Evolutionary conservation across 768 basidiomycete species (phyloP), one percentile per base, ranked within the genome.

Genomic region (Rhodotorula babjevae): DNA sequence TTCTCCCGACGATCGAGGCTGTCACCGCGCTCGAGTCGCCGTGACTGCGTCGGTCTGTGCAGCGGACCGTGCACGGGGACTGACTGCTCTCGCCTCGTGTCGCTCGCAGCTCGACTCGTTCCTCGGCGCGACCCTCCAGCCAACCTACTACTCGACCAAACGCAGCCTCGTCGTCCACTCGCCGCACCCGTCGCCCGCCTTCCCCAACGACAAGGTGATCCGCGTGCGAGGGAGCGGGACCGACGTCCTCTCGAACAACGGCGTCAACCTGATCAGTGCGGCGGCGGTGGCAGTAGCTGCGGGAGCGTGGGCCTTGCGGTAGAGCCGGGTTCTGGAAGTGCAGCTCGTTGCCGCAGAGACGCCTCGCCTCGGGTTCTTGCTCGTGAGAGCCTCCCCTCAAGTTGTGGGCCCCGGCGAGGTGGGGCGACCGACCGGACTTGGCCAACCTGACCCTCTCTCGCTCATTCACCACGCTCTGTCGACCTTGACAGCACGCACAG

Each of bases 71-170:
- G 9, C 5, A 9, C 36, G 5, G 36, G 36, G 36, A 25, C 49
- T 29, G 33, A 40, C 40, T 15, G 31, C 12, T 19, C 33, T 27
- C 23, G n/a, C 2, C 27, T 40, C 44, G 44, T n/a, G n/a, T 33
- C 33, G 2, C 42, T 25, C 71, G n/a, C 79, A 91, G 90, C 80
- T 92, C 62, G 94, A 97, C 79, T 93, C 91, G 0, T 56, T 96
- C 21, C 83, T 96, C 27, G 94, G 94, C 4, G 92, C 93, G 11
- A 92, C 90, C 11, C 79, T 95, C 1, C 94, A 97, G 77, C 83
- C 85, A 65, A 92, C 92, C 9, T 85, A 87, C 40, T 95, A 88
- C 81, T 88, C 89, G 11, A 82, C 82, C 58, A 82, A 83, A 31
- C 85, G 84, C 73, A 87, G 87, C 76, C 82, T 85, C 57, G 84